Percentiles rank a stretch among this genome's conserved stretches.
phyloP scores from a whole-genome alignment of 2,329 filamentous ascomycete genomes.

The Phialophora verrucosa region DNA sequence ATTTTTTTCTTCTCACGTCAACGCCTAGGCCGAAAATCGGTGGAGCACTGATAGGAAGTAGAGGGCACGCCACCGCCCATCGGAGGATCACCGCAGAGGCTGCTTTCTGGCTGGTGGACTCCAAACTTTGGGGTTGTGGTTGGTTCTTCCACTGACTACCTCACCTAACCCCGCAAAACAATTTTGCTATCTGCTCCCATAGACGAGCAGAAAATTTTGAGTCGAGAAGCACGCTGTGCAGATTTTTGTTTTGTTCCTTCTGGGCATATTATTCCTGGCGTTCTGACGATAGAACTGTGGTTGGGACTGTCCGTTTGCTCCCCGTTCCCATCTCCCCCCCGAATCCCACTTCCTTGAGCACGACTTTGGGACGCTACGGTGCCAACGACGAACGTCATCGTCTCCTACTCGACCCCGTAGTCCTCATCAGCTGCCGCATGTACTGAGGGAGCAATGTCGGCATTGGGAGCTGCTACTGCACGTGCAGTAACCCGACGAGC shows the following conservation, averaged over 20 bases:
- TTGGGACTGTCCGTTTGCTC: slow-evolving; percentile 9
- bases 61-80: slow-evolving; percentile 18
- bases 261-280: slow-evolving; percentile 17
- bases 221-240: slow-evolving; percentile 1
- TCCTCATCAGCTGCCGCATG: slow-evolving; percentile 40
- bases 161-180: slow-evolving; percentile 31
- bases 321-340: slow-evolving; percentile 11
- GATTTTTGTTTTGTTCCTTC: slow-evolving; percentile 14
- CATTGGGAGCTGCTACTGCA: slow-evolving; percentile 38
- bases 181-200: slow-evolving; percentile 22
- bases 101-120: slow-evolving; percentile 16
- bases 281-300: slow-evolving; percentile 18
- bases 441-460: slow-evolving; percentile 35
- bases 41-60: background rate
- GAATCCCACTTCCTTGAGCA: background rate
- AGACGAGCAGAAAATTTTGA: slow-evolving; percentile 33
- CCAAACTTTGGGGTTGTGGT: slow-evolving; percentile 19
- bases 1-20: background rate
- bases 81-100: slow-evolving; percentile 20
- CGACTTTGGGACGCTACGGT: slow-evolving; percentile 4
- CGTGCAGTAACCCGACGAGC: slow-evolving; percentile 38
- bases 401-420: background rate
- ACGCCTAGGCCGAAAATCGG: background rate
- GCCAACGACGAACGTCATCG: slow-evolving; percentile 5
- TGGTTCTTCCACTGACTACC: slow-evolving; percentile 10